Evolutionary conservation across 768 basidiomycete species (phyloP), one percentile per base, ranked within the genome.

Genomic region (Russula virescens): DNA sequence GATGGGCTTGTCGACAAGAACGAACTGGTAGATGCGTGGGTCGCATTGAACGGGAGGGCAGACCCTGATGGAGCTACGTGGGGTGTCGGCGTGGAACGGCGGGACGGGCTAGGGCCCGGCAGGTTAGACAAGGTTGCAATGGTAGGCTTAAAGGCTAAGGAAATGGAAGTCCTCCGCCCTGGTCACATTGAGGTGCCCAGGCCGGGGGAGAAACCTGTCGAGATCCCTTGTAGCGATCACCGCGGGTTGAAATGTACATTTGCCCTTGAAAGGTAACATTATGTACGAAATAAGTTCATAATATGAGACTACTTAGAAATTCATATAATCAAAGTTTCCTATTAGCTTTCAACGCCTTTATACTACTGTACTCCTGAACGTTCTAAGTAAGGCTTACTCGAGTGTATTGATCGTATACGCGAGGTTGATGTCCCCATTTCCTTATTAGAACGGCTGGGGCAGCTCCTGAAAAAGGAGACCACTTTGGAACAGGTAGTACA

Each of bases 11-110:
- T 78, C 66, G 72, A 74, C 59, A 67, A 75, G 60, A 65, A 76
- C 71, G 68, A 58, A 21, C 74, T 79, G 68, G 69, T 78, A 2
- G 78, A 79, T 71, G 77, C 76, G 13, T 79, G 78, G 78, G 69
- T 75, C 65, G 70, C 69, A 23, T 62, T 79, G 68, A 72, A 73
- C 34, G 75, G 74, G 55, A 66, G 46, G 62, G 43, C 21, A 53
- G 70, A 47, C 23, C 61, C 52, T 68, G 72, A 67, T 55, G 77
- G 75, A 72, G 70, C 72, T 71, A 77, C 76, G 52, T 77, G 78
- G 75, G 72, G 75, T 56, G 74, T 74, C 3, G 72, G 73, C 34
- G 68, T 67, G 23, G 64, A 70, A 69, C 72, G 59, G 9, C 40
- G 50, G 62, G 69, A 70, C 61, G 66, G 73, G 71, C 71, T 70